Percentiles rank a stretch among this genome's conserved stretches.
These are phyloP conservation scores for Cocos nucifera DNA, from an alignment of 176 grass and related monocot species.

Conservation along the genomic window DNA sequence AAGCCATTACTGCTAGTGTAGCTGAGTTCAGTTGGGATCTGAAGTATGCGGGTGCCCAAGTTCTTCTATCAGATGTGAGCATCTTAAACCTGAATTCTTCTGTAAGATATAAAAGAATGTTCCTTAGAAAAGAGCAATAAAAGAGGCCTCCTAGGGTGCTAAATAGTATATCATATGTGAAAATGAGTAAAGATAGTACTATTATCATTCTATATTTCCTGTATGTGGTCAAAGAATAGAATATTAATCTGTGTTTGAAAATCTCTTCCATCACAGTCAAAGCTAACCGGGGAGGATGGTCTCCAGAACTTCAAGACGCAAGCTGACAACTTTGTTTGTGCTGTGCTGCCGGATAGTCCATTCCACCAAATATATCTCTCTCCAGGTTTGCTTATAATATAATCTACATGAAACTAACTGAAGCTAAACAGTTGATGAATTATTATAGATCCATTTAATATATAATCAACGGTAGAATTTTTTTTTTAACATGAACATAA, in stretches of 20 bases:
- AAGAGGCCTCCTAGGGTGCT: too few species aligned
- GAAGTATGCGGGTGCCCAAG: conserved; percentile 76
- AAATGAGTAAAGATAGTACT: too few species aligned
- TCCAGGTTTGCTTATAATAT: conserved; percentile 27
- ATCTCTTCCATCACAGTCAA: conserved; percentile 14
- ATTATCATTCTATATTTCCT: too few species aligned
- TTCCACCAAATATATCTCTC: conserved; percentile 74
- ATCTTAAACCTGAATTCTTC: background rate
- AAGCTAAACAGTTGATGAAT: too few species aligned
- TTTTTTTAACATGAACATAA: too few species aligned
- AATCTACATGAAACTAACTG: too few species aligned
- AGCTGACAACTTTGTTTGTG: conserved; percentile 81
- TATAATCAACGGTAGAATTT: too few species aligned
- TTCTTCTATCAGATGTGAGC: conserved; percentile 50
- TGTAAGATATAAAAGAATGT: background rate
- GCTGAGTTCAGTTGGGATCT: conserved; percentile 99
- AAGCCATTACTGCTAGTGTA: conserved; percentile 70
- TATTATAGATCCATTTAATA: too few species aligned
- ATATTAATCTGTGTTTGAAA: too few species aligned
- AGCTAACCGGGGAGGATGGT: conserved; percentile 43
- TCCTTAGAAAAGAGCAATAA: too few species aligned
- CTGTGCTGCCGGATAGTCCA: conserved; percentile 65
- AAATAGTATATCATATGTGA: too few species aligned
- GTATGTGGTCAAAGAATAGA: too few species aligned
- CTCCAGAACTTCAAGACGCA: conserved; percentile 64